phyloP scores from a whole-genome alignment of 805 yeast genomes.

The Scheffersomyces spartinae region DNA sequence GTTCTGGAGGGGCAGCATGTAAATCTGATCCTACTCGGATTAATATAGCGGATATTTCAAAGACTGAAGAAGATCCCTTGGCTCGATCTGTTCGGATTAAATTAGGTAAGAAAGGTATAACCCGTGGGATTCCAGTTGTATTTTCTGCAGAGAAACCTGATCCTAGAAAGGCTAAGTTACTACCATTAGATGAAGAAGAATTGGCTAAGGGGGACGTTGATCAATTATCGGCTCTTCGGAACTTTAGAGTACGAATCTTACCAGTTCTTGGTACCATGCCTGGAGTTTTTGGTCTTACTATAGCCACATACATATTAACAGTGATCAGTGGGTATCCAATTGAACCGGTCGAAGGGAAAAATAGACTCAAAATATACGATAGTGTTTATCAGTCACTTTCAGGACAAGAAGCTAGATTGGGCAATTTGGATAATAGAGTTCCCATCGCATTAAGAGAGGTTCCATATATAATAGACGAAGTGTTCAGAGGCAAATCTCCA shows the following conservation, averaged over 20 bases:
- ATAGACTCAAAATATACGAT: constrained; percentile 77
- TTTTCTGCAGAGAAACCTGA: constrained; percentile 96
- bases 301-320: constrained; percentile 77
- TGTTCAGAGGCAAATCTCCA: constrained; percentile 86
- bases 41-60: constrained; percentile 78
- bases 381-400: constrained; percentile 72
- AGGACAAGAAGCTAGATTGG: constrained; percentile 76
- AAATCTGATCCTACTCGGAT: constrained; percentile 92
- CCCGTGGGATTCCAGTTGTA: constrained; percentile 69
- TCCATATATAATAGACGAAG: constrained; percentile 79
- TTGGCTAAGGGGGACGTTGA: constrained; percentile 72
- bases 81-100: constrained; percentile 81
- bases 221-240: constrained; percentile 75
- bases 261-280: constrained; percentile 98
- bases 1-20: constrained; percentile 96
- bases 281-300: constrained; percentile 85
- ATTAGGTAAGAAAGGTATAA: constrained; percentile 68
- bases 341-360: constrained; percentile 86
- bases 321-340: constrained; percentile 78
- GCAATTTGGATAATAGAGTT: constrained; percentile 61
- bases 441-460: constrained; percentile 65
- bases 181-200: constrained; percentile 80
- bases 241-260: constrained; percentile 85
- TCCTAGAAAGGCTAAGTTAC: constrained; percentile 77
- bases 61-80: constrained; percentile 88